Base-by-base conservation (phyloP, 2,329 filamentous ascomycete genomes). In the Tolypocladium inflatum region DNA sequence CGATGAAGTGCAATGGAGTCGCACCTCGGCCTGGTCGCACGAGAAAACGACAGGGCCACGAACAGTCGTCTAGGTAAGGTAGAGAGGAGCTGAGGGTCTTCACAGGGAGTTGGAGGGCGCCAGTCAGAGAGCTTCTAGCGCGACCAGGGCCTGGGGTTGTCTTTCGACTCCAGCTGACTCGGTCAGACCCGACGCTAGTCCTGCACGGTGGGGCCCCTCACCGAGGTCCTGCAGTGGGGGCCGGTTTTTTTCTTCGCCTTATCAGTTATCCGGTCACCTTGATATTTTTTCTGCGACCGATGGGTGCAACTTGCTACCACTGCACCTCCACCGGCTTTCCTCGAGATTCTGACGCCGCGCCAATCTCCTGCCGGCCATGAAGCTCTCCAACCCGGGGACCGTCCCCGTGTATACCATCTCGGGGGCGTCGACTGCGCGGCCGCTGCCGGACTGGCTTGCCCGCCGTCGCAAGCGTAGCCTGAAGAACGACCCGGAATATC, bases 351-450 rank as follows among this genome's bases (percentile, higher is more conserved):
- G 41, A 48, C 43, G 48, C 52, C 37, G 30, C 55, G 30, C 35
- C 37, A 54, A 23, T 33, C 23, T 37, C 41, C 39, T 56, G 19
- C 23, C 48, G 53, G 33, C 57, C 60, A 93, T 93, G 90, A 91
- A 91, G 78, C 83, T 92, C 71, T 87, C 88, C 35, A 91, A 91
- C 66, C 86, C 90, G 63, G 90, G 90, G 62, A 82, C 87, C 51
- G 89, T 96, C 60, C 89, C 90, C 58, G 92, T 97, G 2, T 99
- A 99, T 70, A 97, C 94, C 57, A 90, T 99, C 67, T 91, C 93
- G 42, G 95, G 94, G 63, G 90, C 91, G 39, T 90, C 90, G 41
- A 93, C 90, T 21, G 89, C 91, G 8, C 84, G 93, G 33, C 90
- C 90, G 23, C 81, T 99, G 37, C 94, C 94, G 60, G 94, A 99